Conservation (phyloP, 352 stramenopile genomes). For the Globisporangium cystogenes region DNA sequence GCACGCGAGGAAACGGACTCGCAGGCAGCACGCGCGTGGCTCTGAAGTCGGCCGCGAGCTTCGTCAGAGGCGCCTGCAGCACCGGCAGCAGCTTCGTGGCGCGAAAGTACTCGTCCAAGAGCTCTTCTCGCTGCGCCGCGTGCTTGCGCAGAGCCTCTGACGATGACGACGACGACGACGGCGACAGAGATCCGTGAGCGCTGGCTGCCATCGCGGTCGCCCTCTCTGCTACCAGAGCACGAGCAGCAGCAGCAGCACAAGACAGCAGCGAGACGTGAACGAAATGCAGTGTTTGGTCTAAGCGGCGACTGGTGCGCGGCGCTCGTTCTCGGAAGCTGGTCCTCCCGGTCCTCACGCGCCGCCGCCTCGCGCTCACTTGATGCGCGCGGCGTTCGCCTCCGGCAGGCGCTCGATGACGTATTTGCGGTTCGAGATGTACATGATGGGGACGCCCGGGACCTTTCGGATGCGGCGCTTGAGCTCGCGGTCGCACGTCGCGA, state of each 20-base stretch:
- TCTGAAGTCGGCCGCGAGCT: constrained; percentile 22
- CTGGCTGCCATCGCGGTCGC: neutral
- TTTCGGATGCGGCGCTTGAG: constrained; percentile 98
- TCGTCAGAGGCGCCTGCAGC: constrained; percentile 21
- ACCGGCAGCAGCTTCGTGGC: constrained; percentile 32
- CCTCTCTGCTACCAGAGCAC: neutral
- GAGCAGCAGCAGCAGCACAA: neutral
- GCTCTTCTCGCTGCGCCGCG: constrained; percentile 18
- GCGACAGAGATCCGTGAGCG: too few relatives aligned
- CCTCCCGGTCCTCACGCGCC: too few relatives aligned
- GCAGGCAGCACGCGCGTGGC: constrained; percentile 21
- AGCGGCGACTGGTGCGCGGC: neutral
- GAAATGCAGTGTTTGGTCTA: neutral
- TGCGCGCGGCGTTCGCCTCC: constrained; percentile 91
- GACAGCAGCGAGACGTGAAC: neutral
- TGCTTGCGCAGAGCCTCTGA: constrained; percentile 13
- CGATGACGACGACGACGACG: neutral
- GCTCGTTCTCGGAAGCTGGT: neutral
- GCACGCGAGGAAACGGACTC: constrained; percentile 32
- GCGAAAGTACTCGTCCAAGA: constrained; percentile 40
- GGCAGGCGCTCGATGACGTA: constrained; percentile 99
- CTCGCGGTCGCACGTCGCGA: constrained; percentile 99
- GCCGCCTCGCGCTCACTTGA: constrained; percentile 66
- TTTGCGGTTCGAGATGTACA: constrained; percentile 99
- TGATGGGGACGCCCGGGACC: constrained; percentile 99